A percentile compares a stretch with the other conserved stretches of the same genome.
Evolutionary conservation across 371 early-diverging fungal genomes (phyloP).

Genomic region (Apophysomyces variabilis): DNA sequence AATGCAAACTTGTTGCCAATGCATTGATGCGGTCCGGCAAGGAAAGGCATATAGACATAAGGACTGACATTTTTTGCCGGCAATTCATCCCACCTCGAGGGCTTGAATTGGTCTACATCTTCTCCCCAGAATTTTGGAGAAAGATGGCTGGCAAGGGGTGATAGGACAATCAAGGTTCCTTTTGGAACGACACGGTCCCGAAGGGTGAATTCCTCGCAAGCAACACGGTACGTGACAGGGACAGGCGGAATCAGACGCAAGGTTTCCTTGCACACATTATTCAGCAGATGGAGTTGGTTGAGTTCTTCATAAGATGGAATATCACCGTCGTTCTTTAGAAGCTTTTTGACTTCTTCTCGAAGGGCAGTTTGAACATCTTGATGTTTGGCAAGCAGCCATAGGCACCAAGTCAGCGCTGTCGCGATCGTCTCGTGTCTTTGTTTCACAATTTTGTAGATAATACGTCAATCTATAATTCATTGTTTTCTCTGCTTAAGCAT

Average conservation of each 20-base stretch:
- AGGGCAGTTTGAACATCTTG: constrained; percentile 46
- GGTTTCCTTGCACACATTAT: constrained; percentile 48
- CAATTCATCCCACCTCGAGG: constrained; percentile 61
- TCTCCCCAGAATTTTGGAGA: constrained; percentile 65
- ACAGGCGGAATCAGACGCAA: constrained; percentile 55
- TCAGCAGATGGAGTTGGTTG: constrained; percentile 34
- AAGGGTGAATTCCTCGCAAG: constrained; percentile 41
- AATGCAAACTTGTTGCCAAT: constrained; percentile 31
- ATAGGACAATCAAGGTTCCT: constrained; percentile 50
- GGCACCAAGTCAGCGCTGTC: constrained; percentile 55
- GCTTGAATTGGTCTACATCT: constrained; percentile 65
- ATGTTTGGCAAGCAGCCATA: constrained; percentile 51
- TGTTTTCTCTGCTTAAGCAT: neutral
- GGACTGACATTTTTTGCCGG: constrained; percentile 34
- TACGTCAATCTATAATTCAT: neutral
- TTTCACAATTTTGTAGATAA: neutral
- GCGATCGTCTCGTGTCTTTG: constrained; percentile 57
- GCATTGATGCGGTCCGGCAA: constrained; percentile 47
- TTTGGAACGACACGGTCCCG: constrained; percentile 54
- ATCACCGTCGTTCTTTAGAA: constrained; percentile 21
- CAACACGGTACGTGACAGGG: constrained; percentile 50
- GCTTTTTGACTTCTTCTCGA: constrained; percentile 40
- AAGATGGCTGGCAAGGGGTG: constrained; percentile 50
- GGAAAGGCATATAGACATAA: constrained; percentile 64
- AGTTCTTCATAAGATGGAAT: constrained; percentile 39